Evolutionary conservation across 2,329 filamentous ascomycete genomes (phyloP), one percentile per base, ranked within the genome.

Genomic region (Stemphylium vesicarium): DNA sequence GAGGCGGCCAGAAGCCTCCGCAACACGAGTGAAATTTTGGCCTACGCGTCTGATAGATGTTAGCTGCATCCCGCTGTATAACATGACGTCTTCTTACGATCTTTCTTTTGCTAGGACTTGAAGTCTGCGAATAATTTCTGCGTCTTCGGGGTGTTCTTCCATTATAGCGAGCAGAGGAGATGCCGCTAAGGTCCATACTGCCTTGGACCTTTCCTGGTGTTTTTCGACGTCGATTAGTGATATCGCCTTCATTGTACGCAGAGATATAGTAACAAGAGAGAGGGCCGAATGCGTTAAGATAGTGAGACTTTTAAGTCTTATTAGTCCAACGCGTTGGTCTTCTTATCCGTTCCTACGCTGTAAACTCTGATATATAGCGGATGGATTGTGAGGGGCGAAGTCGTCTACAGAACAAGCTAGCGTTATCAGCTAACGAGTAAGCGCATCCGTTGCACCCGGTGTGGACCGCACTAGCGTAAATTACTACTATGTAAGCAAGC

Each of bases 1-100:
- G 32, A 54, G 39, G 32, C 45, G 45, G 11, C 44, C n/a, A 49
- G 24, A 44, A 44, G 51, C 35, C 26, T 54, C 33, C 44, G 51
- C 39, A 54, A 54, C 39, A 44, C 39, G 33, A 49, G 24, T 54
- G n/a, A 54, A 44, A 37, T 44, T 20, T 44, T 54, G 18, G 44
- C 45, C n/a, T 40, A 54, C n/a, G 45, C 44, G 24, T 49, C 51
- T 54, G 44, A 32, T 49, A 42, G 18, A 49, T 15, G 31, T 55
- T 12, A 55, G 52, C 52, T 55, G 41, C 36, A 50, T 55, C 31
- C 10, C 16, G 31, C 41, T 55, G 31, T 50, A 50, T 46, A 22
- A 50, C 36, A 42, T 46, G 12, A 48, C 20, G 37, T 53, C 20
- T 53, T 37, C 43, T 13, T 42, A 53, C 44, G 22, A 53, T 53